Percentiles rank a stretch among this genome's conserved stretches.
These are phyloP conservation scores for Pseudisothecium myosuroides DNA, from an alignment of 225 moss, liverwort and hornwort genomes.

Conservation along the genomic window DNA sequence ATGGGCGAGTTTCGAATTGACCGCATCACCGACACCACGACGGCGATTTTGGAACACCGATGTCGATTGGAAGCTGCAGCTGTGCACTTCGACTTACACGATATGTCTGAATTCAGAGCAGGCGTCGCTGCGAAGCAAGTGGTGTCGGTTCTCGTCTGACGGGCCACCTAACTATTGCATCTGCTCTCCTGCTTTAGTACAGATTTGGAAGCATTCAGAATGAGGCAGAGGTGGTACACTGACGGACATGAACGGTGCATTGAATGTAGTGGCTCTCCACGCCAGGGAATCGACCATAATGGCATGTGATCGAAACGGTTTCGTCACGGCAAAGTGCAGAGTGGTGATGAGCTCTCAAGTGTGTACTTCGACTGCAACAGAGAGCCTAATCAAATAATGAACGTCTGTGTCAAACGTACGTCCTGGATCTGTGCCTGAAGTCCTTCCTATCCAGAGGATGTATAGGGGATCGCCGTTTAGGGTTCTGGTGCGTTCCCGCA, in stretches of 20 bases:
- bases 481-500: neutral
- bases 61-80: neutral
- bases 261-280: neutral
- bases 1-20: neutral
- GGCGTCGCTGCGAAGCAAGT: neutral
- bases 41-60: neutral
- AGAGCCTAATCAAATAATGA: neutral
- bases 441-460: neutral
- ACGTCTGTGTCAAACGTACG: neutral
- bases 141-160: neutral
- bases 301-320: neutral
- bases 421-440: neutral
- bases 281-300: neutral
- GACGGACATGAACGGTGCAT: neutral
- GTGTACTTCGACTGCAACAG: neutral
- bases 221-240: neutral
- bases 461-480: neutral
- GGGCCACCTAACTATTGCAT: neutral
- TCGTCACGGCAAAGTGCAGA: neutral
- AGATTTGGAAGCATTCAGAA: neutral
- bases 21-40: neutral
- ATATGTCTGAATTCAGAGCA: neutral
- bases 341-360: neutral
- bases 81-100: neutral
- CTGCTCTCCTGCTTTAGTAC: neutral